phyloP scores from a whole-genome alignment of 805 yeast genomes.

The Tetrapisispora namnaoensis region DNA sequence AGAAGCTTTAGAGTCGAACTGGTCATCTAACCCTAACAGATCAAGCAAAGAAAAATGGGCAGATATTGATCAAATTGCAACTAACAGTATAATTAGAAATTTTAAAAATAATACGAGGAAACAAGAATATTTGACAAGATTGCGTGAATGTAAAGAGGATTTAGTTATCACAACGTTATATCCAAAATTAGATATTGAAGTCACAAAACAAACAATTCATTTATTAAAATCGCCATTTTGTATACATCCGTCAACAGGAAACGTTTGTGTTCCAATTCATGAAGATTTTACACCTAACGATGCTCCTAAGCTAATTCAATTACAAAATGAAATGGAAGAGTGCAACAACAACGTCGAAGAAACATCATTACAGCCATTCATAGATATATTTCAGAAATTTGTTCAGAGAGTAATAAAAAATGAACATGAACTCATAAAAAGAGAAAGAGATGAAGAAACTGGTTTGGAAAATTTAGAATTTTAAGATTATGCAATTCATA shows the following conservation, averaged over 20 bases:
- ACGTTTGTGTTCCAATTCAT: constrained; percentile 77
- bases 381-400: constrained; percentile 54
- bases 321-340: constrained; percentile 55
- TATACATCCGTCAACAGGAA: constrained; percentile 92
- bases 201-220: constrained; percentile 81
- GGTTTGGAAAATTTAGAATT: background rate
- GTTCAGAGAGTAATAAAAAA: constrained; percentile 49
- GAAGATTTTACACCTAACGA: constrained; percentile 56
- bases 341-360: constrained; percentile 39
- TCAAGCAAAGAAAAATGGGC: constrained; percentile 66
- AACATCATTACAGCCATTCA: constrained; percentile 62
- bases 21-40: constrained; percentile 47
- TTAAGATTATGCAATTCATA: background rate
- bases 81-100: constrained; percentile 15
- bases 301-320: constrained; percentile 63
- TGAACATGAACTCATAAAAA: constrained; percentile 34
- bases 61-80: constrained; percentile 50
- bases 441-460: constrained; percentile 32
- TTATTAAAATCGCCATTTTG: constrained; percentile 94
- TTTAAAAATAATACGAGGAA: constrained; percentile 1
- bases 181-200: constrained; percentile 90
- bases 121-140: constrained; percentile 30
- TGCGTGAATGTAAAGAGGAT: constrained; percentile 72
- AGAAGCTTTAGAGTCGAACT: constrained; percentile 42
- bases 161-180: constrained; percentile 70